Evolutionary conservation across 306 rosid species (phyloP).

Genomic region (Quercus alba): DNA sequence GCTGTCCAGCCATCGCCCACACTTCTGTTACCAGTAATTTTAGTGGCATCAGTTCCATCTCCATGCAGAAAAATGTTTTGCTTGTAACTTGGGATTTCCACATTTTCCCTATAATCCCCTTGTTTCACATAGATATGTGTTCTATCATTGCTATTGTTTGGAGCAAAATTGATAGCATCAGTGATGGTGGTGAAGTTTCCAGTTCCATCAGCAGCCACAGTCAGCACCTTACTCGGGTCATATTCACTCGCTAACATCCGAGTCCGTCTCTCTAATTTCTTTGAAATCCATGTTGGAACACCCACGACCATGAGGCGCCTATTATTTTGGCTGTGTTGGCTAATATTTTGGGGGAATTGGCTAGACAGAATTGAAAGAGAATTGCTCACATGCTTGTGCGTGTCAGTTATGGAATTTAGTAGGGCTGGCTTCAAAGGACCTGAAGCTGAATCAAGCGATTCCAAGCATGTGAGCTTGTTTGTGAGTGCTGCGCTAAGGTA

Average conservation of each 20-base stretch:
- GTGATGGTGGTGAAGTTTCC: too few species aligned
- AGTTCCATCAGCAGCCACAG: constrained; percentile 38
- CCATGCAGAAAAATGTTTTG: constrained; percentile 51
- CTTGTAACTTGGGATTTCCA: constrained; percentile 34
- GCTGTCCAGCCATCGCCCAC: constrained; percentile 60
- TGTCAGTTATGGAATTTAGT: constrained; percentile 34
- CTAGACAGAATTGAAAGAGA: constrained; percentile 58
- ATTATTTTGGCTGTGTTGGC: constrained; percentile 2
- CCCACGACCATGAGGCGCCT: constrained; percentile 32
- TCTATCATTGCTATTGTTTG: constrained; percentile 44
- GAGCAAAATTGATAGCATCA: too few species aligned
- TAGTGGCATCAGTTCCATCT: constrained; percentile 62
- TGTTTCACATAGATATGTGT: constrained; percentile 48
- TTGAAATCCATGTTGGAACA: constrained; percentile 38
- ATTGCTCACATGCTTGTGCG: constrained; percentile 62
- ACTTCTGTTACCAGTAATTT: constrained; percentile 55
- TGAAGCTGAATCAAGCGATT: constrained; percentile 69
- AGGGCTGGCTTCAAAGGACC: constrained; percentile 60
- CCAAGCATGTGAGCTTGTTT: constrained; percentile 80
- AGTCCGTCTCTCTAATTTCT: constrained; percentile 15
- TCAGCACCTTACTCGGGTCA: constrained; percentile 65
- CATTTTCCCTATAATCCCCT: constrained; percentile 69
- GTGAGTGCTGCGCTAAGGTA: constrained; percentile 85
- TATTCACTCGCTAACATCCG: constrained; percentile 39
- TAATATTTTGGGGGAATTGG: constrained; percentile 34